These are phyloP conservation scores for Ceratobasidium sp. DNA, from an alignment of 1,284 basidiomycete species.

Conservation along the genomic window DNA sequence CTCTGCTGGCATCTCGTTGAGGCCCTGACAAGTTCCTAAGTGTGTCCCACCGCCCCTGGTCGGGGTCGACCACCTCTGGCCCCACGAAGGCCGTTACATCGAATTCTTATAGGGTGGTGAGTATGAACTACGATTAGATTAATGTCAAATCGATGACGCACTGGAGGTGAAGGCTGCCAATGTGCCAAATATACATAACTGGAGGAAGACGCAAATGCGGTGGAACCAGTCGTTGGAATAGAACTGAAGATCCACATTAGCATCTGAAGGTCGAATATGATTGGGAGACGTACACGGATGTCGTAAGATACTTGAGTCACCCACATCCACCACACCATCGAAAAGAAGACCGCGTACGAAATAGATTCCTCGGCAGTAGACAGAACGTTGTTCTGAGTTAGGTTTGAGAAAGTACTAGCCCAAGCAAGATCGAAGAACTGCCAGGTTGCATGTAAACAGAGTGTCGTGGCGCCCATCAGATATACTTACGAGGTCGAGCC, in stretches of 20 bases:
- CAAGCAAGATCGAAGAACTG: conserved; percentile 35
- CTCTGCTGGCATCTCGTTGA: conserved; percentile 3
- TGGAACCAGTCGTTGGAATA: conserved; percentile 40
- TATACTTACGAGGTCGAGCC: conserved; percentile 29
- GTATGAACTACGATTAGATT: too few species aligned
- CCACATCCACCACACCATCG: conserved; percentile 39
- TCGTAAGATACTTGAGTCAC: conserved; percentile 36
- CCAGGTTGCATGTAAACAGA: background rate
- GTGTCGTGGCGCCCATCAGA: background rate
- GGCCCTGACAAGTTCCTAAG: background rate
- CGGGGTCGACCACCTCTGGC: background rate
- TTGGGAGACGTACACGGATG: conserved; percentile 4
- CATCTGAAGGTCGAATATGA: background rate
- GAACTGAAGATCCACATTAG: conserved; percentile 3
- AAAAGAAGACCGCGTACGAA: conserved; percentile 38
- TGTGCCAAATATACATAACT: conserved; percentile 28
- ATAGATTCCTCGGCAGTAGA: conserved; percentile 24
- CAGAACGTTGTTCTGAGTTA: conserved; percentile 31
- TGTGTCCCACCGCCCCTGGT: background rate
- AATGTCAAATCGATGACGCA: too few species aligned
- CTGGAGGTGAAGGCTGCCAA: conserved; percentile 34
- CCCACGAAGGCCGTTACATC: conserved; percentile 24
- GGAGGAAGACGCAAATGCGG: conserved; percentile 30
- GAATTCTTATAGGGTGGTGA: background rate
- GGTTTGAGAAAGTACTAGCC: conserved; percentile 35